phyloP scores from a whole-genome alignment of 75 land plant species.

The Adiantum capillusveneris region DNA sequence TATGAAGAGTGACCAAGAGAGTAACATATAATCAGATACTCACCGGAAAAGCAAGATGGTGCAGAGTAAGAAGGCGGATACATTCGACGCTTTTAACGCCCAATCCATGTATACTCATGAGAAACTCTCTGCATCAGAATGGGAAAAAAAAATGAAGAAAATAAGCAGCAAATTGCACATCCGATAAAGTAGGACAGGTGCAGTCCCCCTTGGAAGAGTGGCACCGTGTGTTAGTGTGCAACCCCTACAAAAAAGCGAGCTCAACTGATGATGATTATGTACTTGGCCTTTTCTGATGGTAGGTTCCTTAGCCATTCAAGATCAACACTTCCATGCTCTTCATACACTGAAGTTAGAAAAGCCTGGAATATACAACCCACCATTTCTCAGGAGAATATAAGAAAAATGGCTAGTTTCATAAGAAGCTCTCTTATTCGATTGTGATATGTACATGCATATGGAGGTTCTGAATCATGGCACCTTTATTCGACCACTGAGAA shows the following conservation, averaged over 20 bases:
- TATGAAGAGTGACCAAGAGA: background rate
- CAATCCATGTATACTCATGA: constrained; percentile 59
- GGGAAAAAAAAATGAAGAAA: no score
- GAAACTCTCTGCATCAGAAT: constrained; percentile 51
- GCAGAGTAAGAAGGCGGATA: constrained; percentile 68
- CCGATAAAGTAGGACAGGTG: no score
- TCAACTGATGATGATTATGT: constrained; percentile 2
- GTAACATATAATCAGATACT: constrained; percentile 11
- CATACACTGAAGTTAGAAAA: constrained; percentile 37
- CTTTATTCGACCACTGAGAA: constrained; percentile 87
- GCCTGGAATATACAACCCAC: constrained; percentile 33
- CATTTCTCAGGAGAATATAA: no score
- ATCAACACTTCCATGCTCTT: constrained; percentile 53
- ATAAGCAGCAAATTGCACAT: no score
- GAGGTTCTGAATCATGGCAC: constrained; percentile 16
- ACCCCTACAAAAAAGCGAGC: no score
- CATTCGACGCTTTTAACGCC: constrained; percentile 86
- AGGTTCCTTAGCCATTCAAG: constrained; percentile 63
- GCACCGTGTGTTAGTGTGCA: no score
- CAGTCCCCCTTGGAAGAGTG: no score
- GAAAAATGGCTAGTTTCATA: no score
- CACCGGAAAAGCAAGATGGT: constrained; percentile 81
- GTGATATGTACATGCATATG: background rate
- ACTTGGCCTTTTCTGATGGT: constrained; percentile 55
- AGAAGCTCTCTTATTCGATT: no score